phyloP scores from a whole-genome alignment of 768 basidiomycete genomes.

The Sarcodon aspratus region DNA sequence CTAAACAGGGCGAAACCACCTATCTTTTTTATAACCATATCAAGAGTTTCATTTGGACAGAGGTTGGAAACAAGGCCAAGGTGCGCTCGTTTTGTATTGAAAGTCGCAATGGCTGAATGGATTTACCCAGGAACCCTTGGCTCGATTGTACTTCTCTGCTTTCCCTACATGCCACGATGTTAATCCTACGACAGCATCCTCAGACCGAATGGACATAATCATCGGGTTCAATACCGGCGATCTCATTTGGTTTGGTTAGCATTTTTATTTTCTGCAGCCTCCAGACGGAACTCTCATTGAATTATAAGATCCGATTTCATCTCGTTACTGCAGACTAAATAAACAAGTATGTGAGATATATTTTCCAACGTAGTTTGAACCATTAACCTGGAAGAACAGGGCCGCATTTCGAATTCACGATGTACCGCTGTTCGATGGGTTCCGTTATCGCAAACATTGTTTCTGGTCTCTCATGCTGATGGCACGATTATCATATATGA shows the following conservation, averaged over 20 bases:
- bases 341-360: slow-evolving; percentile 48
- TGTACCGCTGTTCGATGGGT: slow-evolving; percentile 92
- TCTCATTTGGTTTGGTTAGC: slow-evolving; percentile 84
- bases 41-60: slow-evolving; percentile 80
- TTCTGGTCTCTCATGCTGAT: slow-evolving; percentile 81
- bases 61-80: slow-evolving; percentile 77
- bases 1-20: slow-evolving; percentile 76
- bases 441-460: slow-evolving; percentile 66
- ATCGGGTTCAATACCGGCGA: slow-evolving; percentile 95
- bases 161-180: slow-evolving; percentile 89
- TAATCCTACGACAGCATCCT: slow-evolving; percentile 64
- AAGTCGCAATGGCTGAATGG: not conserved
- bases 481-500: slow-evolving; percentile 86
- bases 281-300: slow-evolving; percentile 2
- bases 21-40: slow-evolving; percentile 84
- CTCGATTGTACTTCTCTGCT: slow-evolving; percentile 75
- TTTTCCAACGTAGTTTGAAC: not conserved
- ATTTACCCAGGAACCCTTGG: slow-evolving; percentile 63
- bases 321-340: slow-evolving; percentile 78
- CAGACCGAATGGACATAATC: slow-evolving; percentile 75
- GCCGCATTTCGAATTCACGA: slow-evolving; percentile 67
- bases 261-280: not conserved
- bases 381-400: slow-evolving; percentile 25
- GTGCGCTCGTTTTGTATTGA: slow-evolving; percentile 26
- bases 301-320: slow-evolving; percentile 59